Base-by-base conservation (phyloP, 495 filamentous ascomycete genomes). In the Pyronema domesticum region DNA sequence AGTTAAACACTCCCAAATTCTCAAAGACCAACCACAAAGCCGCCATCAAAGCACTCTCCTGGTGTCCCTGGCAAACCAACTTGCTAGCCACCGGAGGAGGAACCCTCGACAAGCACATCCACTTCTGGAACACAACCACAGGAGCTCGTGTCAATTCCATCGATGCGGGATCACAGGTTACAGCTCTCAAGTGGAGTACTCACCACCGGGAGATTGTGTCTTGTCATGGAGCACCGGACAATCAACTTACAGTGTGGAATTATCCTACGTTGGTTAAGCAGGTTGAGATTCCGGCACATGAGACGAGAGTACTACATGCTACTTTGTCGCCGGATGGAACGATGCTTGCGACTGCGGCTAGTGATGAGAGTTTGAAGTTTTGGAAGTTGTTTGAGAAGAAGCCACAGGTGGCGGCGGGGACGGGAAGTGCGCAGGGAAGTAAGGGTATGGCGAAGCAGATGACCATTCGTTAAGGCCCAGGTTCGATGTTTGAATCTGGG, bases 331-430 rank as follows among this genome's bases (percentile, higher is more conserved):
- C 91, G 1, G 93, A 96, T 64, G 93, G 91, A 35, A 89, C 95
- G 73, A 94, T 94, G 74, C 78, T 99, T 14, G 91, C 93, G 46
- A 96, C 91, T 19, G 88, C 91, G 47, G 82, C 63, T 35, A 60
- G 57, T 46, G 91, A 99, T 65, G 91, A 99, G 76, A 87, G 80
- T 65, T 74, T 99, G 67, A 99, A 99, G 70, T 99, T 99, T 77
- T 99, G 91, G 91, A 98, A 96, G 80, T 71, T 96, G 58, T 98
- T 98, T 61, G 91, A 98, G 76, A 94, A 93, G 78, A 94, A 95
- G 76, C 70, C 87, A 18, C 89, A 87, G 33, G 71, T 78, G 10
- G 67, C 77, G 39, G 72, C 76, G 8, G 5, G 23, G 2, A 76
- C 76, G 55, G 74, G 74, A 36, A 67, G 73, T 51, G 73, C 74